Evolutionary conservation across 1,284 basidiomycete species (phyloP).

Genomic region (Tilletia caries): DNA sequence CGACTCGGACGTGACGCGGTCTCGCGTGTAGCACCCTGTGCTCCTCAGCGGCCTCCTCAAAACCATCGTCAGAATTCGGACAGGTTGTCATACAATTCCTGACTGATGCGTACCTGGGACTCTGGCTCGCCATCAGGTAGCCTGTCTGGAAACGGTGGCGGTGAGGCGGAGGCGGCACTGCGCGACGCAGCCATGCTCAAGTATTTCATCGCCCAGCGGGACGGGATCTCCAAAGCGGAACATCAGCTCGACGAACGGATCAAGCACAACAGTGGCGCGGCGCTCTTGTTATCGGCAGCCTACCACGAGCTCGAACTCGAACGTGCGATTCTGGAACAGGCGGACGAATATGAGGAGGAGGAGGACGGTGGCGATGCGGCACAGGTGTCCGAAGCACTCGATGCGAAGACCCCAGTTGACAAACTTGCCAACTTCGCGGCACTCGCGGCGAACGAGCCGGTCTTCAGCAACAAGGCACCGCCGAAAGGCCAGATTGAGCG

Average conservation of each 20-base stretch:
- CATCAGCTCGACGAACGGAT: neutral
- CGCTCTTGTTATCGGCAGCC: neutral
- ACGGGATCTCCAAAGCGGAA: neutral
- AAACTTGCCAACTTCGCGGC: neutral
- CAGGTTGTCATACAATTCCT: too few relatives aligned
- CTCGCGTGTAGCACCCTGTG: too few relatives aligned
- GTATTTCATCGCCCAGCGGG: neutral
- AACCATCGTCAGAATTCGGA: too few relatives aligned
- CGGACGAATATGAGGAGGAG: neutral
- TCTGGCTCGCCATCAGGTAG: too few relatives aligned
- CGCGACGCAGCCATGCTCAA: neutral
- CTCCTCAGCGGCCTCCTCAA: too few relatives aligned
- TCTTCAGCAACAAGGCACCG: neutral
- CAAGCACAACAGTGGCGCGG: neutral
- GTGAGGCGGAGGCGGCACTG: too few relatives aligned
- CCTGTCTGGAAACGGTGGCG: too few relatives aligned
- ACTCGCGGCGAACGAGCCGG: neutral
- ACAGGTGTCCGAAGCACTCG: neutral
- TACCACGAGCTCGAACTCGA: constrained; percentile 4
- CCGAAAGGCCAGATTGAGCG: neutral
- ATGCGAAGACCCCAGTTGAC: neutral
- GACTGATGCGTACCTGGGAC: too few relatives aligned
- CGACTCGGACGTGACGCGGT: too few relatives aligned
- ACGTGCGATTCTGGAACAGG: neutral
- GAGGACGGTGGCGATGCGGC: neutral